These are phyloP conservation scores for Cladosporium cucumerinum DNA, from an alignment of 2,329 filamentous ascomycete genomes.

Conservation along the genomic window DNA sequence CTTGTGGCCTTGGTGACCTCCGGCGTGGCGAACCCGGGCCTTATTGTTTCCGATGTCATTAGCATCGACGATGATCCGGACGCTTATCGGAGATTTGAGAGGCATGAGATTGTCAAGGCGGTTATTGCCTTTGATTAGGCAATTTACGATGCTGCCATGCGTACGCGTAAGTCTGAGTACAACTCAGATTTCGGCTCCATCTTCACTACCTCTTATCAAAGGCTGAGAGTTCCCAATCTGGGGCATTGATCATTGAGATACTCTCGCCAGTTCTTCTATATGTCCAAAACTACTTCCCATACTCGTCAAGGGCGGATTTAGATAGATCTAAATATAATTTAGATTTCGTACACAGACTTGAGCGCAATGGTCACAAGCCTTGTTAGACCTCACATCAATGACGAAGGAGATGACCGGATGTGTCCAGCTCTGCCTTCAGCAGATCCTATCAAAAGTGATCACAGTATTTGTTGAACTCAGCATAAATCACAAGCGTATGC, in stretches of 20 bases:
- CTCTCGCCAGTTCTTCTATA: neutral
- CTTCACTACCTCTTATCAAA: neutral
- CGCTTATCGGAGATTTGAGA: slow-evolving; percentile 14
- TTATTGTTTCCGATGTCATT: slow-evolving; percentile 17
- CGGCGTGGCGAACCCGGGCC: slow-evolving; percentile 12
- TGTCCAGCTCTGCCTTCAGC: no score
- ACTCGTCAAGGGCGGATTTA: neutral
- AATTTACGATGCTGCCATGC: neutral
- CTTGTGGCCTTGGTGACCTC: slow-evolving; percentile 8
- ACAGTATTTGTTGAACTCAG: neutral
- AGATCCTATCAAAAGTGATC: no score
- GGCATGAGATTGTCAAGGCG: slow-evolving; percentile 9
- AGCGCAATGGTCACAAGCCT: neutral
- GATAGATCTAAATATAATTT: neutral
- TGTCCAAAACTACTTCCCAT: neutral
- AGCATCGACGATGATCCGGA: slow-evolving; percentile 17
- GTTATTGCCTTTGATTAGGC: slow-evolving; percentile 8
- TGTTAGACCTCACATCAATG: neutral
- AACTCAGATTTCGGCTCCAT: neutral
- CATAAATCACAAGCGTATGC: neutral
- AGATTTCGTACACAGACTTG: neutral
- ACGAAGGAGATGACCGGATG: no score
- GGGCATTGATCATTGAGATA: neutral
- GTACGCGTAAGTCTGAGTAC: neutral
- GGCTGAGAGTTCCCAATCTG: neutral